Evolutionary conservation across 495 filamentous ascomycete genomes (phyloP).

Genomic region (Annulohypoxylon maeteangense): DNA sequence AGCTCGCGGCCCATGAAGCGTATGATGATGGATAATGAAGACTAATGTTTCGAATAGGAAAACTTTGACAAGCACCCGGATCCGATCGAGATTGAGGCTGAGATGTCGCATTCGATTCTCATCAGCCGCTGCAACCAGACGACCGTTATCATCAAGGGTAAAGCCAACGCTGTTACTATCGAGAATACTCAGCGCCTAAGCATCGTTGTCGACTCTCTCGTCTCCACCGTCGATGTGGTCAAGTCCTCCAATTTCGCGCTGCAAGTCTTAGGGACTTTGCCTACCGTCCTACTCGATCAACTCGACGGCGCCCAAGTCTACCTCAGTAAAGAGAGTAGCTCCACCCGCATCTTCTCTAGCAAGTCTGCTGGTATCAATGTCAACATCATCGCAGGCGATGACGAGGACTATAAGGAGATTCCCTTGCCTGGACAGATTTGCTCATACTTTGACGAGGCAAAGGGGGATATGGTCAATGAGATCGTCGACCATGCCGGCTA

Average conservation of each 20-base stretch:
- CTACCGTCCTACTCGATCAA: conserved; percentile 90
- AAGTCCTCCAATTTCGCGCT: conserved; percentile 92
- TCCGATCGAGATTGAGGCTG: conserved; percentile 79
- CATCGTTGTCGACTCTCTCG: conserved; percentile 87
- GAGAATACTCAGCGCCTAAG: conserved; percentile 88
- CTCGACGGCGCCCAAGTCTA: conserved; percentile 91
- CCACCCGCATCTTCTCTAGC: conserved; percentile 85
- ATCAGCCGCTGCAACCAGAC: conserved; percentile 90
- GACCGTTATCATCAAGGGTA: conserved; percentile 88
- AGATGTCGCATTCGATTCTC: conserved; percentile 87
- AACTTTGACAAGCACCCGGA: conserved; percentile 84
- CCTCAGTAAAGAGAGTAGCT: conserved; percentile 77
- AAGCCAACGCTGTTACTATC: conserved; percentile 93
- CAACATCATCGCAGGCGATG: conserved; percentile 75
- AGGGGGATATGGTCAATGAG: conserved; percentile 81
- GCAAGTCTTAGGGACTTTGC: conserved; percentile 83
- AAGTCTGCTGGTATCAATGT: conserved; percentile 88
- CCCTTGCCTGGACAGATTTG: conserved; percentile 91
- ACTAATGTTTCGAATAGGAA: conserved; percentile 63
- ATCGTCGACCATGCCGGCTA: conserved; percentile 90
- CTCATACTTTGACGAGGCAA: conserved; percentile 72
- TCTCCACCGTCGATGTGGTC: conserved; percentile 92
- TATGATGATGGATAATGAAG: neutral
- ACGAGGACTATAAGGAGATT: conserved; percentile 83
- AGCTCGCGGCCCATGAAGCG: conserved; percentile 11